phyloP scores from a whole-genome alignment of 306 rosid species.

The Hippophae rhamnoides region DNA sequence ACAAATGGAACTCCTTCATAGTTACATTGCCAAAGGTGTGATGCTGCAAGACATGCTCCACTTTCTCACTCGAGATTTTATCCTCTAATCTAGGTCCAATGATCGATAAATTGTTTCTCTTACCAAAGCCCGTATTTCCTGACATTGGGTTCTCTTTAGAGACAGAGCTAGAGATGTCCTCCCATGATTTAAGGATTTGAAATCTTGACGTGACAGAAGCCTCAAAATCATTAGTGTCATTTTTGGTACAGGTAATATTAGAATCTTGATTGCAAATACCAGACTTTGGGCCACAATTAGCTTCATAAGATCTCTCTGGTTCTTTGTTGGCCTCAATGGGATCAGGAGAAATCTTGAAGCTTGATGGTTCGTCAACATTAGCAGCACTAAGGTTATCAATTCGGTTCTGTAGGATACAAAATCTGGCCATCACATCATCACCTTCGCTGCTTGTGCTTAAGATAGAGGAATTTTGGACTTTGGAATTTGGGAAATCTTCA shows the following conservation, averaged over 20 bases:
- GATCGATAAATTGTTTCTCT: slow-evolving; percentile 25
- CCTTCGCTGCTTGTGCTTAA: slow-evolving; percentile 20
- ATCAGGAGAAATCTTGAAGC: slow-evolving; percentile 24
- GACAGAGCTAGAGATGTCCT: slow-evolving; percentile 21
- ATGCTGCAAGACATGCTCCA: slow-evolving; percentile 18
- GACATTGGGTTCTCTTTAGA: slow-evolving; percentile 22
- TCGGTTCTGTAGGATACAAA: slow-evolving; percentile 27
- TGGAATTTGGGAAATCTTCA: slow-evolving; percentile 23
- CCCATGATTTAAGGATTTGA: slow-evolving; percentile 34
- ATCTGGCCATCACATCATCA: slow-evolving; percentile 34
- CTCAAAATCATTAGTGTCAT: slow-evolving; percentile 24
- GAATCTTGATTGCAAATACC: slow-evolving; percentile 18
- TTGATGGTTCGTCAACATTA: slow-evolving; percentile 17
- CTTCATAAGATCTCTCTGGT: slow-evolving; percentile 19
- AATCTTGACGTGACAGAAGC: slow-evolving; percentile 51
- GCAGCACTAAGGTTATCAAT: slow-evolving; percentile 12
- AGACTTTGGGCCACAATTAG: slow-evolving; percentile 14
- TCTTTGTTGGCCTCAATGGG: slow-evolving; percentile 20
- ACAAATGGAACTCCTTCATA: slow-evolving; percentile 23
- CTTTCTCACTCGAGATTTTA: slow-evolving; percentile 16
- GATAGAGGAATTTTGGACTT: slow-evolving; percentile 16
- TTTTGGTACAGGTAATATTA: slow-evolving; percentile 19
- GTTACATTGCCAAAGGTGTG: slow-evolving; percentile 17
- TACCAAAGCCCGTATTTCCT: slow-evolving; percentile 17
- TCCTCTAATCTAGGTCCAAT: slow-evolving; percentile 22